phyloP scores from a whole-genome alignment of 2,329 filamentous ascomycete species.

The Trichoderma sp. region DNA sequence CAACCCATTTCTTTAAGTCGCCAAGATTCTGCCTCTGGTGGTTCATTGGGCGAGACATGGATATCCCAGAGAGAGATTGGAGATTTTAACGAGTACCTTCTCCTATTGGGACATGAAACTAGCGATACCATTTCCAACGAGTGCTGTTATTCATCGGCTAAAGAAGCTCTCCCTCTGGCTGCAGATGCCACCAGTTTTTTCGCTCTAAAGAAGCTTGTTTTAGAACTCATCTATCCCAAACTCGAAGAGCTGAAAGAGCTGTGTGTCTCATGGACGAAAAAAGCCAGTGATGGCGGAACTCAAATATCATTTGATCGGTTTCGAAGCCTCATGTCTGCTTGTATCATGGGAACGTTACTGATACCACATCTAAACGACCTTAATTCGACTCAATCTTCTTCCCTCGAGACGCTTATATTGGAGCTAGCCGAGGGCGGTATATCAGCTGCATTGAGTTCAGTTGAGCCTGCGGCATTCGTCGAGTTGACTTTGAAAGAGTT shows the following conservation, averaged over 20 bases:
- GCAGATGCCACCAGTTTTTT: slow-evolving; percentile 37
- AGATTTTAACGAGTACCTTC: slow-evolving; percentile 51
- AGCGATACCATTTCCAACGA: background rate
- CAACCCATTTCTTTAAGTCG: slow-evolving; percentile 33
- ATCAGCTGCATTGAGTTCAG: slow-evolving; percentile 40
- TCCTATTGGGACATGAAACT: slow-evolving; percentile 45
- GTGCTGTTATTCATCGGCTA: slow-evolving; percentile 11
- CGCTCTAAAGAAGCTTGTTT: slow-evolving; percentile 49
- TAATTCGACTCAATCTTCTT: slow-evolving; percentile 48
- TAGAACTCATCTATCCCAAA: slow-evolving; percentile 55
- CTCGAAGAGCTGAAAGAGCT: slow-evolving; percentile 49
- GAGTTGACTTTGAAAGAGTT: slow-evolving; percentile 47
- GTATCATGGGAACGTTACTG: slow-evolving; percentile 45
- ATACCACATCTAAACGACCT: slow-evolving; percentile 47
- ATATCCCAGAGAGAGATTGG: slow-evolving; percentile 43
- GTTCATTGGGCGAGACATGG: slow-evolving; percentile 49
- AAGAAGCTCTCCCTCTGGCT: slow-evolving; percentile 23
- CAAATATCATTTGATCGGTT: slow-evolving; percentile 54
- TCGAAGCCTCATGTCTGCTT: slow-evolving; percentile 51
- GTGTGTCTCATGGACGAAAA: slow-evolving; percentile 48
- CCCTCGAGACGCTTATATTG: slow-evolving; percentile 46
- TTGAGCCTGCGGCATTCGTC: slow-evolving; percentile 47
- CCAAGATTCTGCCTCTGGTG: slow-evolving; percentile 43
- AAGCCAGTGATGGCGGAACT: slow-evolving; percentile 43
- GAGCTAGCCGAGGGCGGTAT: slow-evolving; percentile 43